Base-by-base conservation (phyloP, 1,284 basidiomycete species). In the Agroathelia rolfsii region DNA sequence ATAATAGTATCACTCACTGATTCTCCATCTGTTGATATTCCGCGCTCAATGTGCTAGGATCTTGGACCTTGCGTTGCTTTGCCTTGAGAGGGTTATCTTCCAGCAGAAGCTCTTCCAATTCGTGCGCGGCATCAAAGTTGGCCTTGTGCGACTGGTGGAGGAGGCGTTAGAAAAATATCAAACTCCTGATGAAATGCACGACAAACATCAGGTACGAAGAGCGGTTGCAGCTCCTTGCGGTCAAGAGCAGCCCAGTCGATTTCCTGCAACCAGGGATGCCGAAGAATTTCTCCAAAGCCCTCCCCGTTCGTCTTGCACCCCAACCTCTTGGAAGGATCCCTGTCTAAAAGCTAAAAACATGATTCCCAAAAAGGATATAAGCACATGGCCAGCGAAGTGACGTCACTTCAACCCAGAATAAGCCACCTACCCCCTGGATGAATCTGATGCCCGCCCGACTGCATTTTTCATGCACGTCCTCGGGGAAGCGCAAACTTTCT, bases 71-170 rank as follows among this genome's bases (percentile, higher is more conserved):
- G 33, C 94, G 72, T 43, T 87, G 83, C 49, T 89, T 83, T 9
- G 94, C 92, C 55, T 96, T 97, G 34, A 97, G 65, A 29, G 94
- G 94, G 51, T 98, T 97, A 52, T 97, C 94, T 57, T 97, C 94
- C 7, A 98, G 61, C 22, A 98, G 56, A 24, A 98, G 63, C 60
- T 98, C 94, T 52, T 98, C 94, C 20, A 98, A 61, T 58, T 98
- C 94, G 53, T 97, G 93, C 10, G 94, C 95, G n/a, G 93, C 93
- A 52, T 98, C 94, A 54, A 97, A 98, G 56, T 98, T 97, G 13
- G 94, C 90, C 57, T 94, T 94, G 61, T 96, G 96, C 14, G 81
- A 79, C 89, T 95, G 53, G n/a, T 28, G 36, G 23, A 21, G 24
- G 32, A 22, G 21, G 15, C 19, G 34, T 32, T 21, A 42, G 34